Evolutionary conservation across 108 stramenopile species (phyloP).

Genomic region (Stephanodiscus minutulus): DNA sequence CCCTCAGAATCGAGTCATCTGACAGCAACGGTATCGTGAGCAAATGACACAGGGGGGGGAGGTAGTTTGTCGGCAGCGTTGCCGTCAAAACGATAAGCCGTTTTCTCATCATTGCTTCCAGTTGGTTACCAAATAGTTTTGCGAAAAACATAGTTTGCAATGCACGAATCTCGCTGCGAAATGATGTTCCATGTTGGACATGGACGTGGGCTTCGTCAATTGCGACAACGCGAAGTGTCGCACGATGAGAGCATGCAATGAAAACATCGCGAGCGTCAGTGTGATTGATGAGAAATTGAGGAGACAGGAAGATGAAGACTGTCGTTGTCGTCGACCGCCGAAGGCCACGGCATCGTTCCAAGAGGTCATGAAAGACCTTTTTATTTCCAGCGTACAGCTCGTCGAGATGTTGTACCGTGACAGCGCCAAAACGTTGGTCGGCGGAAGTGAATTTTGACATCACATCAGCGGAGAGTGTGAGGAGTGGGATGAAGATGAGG

Average conservation of each 20-base stretch:
- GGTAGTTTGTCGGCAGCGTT: background rate
- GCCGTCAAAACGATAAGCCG: background rate
- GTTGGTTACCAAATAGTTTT: no score
- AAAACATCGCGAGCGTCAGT: background rate
- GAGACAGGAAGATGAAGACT: background rate
- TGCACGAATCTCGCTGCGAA: background rate
- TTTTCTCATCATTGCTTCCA: no score
- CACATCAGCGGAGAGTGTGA: no score
- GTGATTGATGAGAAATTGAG: background rate
- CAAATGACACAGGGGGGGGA: background rate
- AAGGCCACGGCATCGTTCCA: no score
- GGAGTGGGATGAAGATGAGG: no score
- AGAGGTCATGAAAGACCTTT: background rate
- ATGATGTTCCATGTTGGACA: no score
- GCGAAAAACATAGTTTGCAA: background rate
- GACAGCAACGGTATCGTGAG: background rate
- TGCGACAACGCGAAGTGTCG: background rate
- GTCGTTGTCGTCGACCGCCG: background rate
- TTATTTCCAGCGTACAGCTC: background rate
- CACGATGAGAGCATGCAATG: background rate
- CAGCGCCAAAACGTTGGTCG: no score
- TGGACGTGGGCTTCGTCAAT: background rate
- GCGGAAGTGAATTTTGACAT: no score
- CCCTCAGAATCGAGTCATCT: background rate
- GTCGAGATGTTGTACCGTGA: background rate